phyloP scores from a whole-genome alignment of 2,329 filamentous ascomycete species.

The Ramularia collo-cygni region DNA sequence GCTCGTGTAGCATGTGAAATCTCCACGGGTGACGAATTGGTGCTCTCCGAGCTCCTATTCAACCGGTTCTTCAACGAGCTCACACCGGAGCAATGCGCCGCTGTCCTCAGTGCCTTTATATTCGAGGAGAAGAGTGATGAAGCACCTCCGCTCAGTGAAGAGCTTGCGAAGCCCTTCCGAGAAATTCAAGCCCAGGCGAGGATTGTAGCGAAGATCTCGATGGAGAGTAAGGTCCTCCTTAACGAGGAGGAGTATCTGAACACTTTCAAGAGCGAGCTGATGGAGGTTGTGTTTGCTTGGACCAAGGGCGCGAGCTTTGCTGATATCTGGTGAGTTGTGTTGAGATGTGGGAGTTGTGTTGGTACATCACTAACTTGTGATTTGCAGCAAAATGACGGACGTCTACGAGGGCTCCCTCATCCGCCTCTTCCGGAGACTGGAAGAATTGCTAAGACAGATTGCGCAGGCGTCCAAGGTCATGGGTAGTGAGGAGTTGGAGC shows the following conservation, averaged over 20 bases:
- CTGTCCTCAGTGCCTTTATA: constrained; percentile 87
- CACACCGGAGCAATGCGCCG: constrained; percentile 76
- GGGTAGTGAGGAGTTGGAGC: constrained; percentile 88
- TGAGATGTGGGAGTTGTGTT: too few species aligned
- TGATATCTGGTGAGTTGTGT: constrained; percentile 75
- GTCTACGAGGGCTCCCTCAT: constrained; percentile 96
- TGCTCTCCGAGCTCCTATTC: constrained; percentile 88
- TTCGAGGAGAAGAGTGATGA: constrained; percentile 94
- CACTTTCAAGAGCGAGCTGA: constrained; percentile 86
- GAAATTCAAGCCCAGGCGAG: constrained; percentile 83
- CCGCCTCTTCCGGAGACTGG: constrained; percentile 87
- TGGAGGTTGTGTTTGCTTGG: constrained; percentile 95
- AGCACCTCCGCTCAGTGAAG: constrained; percentile 63
- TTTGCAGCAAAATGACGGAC: constrained; percentile 89
- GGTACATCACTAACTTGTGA: background rate
- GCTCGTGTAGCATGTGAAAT: constrained; percentile 97
- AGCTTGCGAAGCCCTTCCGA: constrained; percentile 75
- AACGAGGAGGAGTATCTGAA: constrained; percentile 92
- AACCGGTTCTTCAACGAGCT: constrained; percentile 98
- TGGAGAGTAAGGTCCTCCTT: constrained; percentile 88
- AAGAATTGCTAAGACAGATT: constrained; percentile 91
- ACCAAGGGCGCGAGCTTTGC: constrained; percentile 83
- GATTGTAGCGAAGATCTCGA: constrained; percentile 84
- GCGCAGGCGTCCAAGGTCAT: constrained; percentile 94
- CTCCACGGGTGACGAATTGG: constrained; percentile 88